These are phyloP conservation scores for Barnettozyma botsteinii DNA, from an alignment of 805 yeast genomes.

Conservation along the genomic window DNA sequence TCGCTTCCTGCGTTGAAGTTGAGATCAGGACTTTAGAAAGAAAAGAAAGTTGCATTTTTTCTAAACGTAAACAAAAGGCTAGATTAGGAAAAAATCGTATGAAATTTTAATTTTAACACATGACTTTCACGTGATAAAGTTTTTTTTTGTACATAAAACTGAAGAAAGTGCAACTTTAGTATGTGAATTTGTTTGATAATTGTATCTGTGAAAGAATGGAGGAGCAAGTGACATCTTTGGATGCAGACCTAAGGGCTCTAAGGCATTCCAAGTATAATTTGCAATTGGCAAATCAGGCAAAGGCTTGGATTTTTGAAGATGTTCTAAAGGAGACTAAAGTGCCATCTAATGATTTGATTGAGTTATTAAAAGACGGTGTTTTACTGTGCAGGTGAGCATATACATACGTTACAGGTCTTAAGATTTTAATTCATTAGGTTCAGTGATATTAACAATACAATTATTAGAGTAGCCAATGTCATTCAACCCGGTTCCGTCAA, in stretches of 20 bases:
- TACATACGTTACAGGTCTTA: too few species aligned
- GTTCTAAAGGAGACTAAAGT: conserved; percentile 26
- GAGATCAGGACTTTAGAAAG: too few species aligned
- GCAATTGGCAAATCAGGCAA: conserved; percentile 35
- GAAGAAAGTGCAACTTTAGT: too few species aligned
- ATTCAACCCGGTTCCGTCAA: conserved; percentile 34
- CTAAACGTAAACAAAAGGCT: background rate
- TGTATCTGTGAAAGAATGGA: too few species aligned
- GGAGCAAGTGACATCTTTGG: conserved; percentile 47
- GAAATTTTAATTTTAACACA: too few species aligned
- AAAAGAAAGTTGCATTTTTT: too few species aligned
- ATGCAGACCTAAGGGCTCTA: conserved; percentile 50
- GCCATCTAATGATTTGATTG: conserved; percentile 41
- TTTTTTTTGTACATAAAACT: too few species aligned
- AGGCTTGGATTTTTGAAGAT: conserved; percentile 46
- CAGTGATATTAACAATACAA: background rate
- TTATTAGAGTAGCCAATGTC: conserved; percentile 32
- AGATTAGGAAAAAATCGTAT: too few species aligned
- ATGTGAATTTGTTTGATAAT: too few species aligned
- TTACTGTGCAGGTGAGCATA: conserved; percentile 25
- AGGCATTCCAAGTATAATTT: conserved; percentile 47
- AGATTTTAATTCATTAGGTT: too few species aligned
- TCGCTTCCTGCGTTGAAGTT: too few species aligned
- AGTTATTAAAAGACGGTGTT: conserved; percentile 56
- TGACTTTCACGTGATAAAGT: background rate